Conservation (phyloP, 345 rosid genomes). For the Nephelium lappaceum region DNA sequence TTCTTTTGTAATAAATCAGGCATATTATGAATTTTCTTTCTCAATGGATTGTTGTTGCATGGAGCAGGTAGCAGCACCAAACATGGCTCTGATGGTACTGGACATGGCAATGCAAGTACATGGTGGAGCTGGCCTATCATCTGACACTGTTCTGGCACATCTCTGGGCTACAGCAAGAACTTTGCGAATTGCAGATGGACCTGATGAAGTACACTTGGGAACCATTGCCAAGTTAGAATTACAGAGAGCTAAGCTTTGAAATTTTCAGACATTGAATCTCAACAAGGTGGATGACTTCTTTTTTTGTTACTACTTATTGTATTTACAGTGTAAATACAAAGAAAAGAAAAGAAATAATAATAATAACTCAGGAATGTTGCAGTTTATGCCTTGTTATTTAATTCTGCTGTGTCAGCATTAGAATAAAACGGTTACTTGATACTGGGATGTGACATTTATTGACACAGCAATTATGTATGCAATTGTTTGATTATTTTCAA, state of each 20-base stretch:
- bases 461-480: background rate
- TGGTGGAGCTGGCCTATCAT: slow-evolving; percentile 80
- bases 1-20: background rate
- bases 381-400: background rate
- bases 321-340: background rate
- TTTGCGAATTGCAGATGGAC: slow-evolving; percentile 83
- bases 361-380: background rate
- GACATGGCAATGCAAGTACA: slow-evolving; percentile 95
- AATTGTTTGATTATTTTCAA: background rate
- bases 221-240: slow-evolving; percentile 85
- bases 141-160: slow-evolving; percentile 80
- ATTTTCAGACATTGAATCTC: background rate
- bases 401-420: background rate
- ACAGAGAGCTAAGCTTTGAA: slow-evolving; percentile 74
- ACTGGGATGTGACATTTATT: background rate
- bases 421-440: background rate
- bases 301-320: background rate
- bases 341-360: background rate
- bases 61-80: slow-evolving; percentile 91
- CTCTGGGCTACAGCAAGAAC: slow-evolving; percentile 93
- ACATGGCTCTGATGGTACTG: slow-evolving; percentile 84
- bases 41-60: background rate
- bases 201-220: slow-evolving; percentile 95
- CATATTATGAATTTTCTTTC: background rate
- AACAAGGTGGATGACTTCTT: background rate